Evolutionary conservation across 768 basidiomycete species (phyloP).

Genomic region (Floccularia luteovirens): DNA sequence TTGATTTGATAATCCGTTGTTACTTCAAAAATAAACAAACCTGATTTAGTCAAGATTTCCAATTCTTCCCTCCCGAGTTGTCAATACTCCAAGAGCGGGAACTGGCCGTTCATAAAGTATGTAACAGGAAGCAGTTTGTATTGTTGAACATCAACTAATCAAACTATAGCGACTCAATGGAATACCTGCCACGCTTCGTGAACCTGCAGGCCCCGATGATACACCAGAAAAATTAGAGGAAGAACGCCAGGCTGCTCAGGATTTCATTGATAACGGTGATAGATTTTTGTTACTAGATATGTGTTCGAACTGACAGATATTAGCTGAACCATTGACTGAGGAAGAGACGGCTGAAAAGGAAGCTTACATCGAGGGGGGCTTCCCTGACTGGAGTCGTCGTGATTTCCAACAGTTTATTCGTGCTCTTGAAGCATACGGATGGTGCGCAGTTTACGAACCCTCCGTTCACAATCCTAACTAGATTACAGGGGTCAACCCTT

Average conservation of each 20-base stretch:
- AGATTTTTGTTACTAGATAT: neutral
- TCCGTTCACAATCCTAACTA: neutral
- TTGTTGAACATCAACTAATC: neutral
- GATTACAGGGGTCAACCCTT: slow-evolving; percentile 49
- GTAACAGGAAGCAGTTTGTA: slow-evolving; percentile 6
- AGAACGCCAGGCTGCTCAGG: slow-evolving; percentile 73
- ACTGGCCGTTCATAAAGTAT: slow-evolving; percentile 70
- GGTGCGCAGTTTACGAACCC: slow-evolving; percentile 34
- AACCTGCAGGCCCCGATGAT: slow-evolving; percentile 63
- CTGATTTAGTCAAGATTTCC: slow-evolving; percentile 76
- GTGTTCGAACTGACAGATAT: neutral
- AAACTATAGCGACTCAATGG: slow-evolving; percentile 52
- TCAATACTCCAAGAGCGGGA: slow-evolving; percentile 84
- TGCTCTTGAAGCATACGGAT: slow-evolving; percentile 61
- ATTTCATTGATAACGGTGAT: slow-evolving; percentile 78
- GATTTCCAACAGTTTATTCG: slow-evolving; percentile 91
- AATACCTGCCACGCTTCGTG: slow-evolving; percentile 56
- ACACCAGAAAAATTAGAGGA: slow-evolving; percentile 81
- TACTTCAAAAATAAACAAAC: slow-evolving; percentile 5
- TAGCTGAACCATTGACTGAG: slow-evolving; percentile 87
- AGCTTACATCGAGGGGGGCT: slow-evolving; percentile 66
- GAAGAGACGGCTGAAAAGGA: slow-evolving; percentile 83
- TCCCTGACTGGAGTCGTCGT: slow-evolving; percentile 85
- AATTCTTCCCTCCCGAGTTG: slow-evolving; percentile 86
- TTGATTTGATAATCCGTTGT: slow-evolving; percentile 1